Conservation (phyloP, 108 stramenopile species). For the Fistulifera pelliculosa region DNA sequence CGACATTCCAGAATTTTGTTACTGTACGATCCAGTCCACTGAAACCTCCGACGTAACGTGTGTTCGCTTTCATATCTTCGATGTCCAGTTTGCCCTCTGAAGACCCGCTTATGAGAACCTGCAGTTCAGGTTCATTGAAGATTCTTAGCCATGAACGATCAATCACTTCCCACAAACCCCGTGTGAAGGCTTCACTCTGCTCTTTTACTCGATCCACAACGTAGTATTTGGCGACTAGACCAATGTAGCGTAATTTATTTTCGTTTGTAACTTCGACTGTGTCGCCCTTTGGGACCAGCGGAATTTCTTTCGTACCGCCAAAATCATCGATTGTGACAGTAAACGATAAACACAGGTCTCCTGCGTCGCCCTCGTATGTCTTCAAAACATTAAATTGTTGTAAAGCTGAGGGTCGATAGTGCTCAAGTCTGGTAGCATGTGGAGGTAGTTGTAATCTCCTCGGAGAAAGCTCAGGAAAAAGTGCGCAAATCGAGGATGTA, state of each 20-base stretch:
- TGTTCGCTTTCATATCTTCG: slow-evolving; percentile 82
- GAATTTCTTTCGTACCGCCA: slow-evolving; percentile 69
- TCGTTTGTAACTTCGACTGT: slow-evolving; percentile 75
- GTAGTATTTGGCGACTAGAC: slow-evolving; percentile 91
- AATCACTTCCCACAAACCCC: slow-evolving; percentile 93
- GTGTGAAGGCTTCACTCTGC: slow-evolving; percentile 88
- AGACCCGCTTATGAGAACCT: slow-evolving; percentile 86
- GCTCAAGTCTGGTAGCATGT: slow-evolving; percentile 75
- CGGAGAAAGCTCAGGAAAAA: slow-evolving; percentile 92
- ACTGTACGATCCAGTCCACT: slow-evolving; percentile 71
- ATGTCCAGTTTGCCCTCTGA: slow-evolving; percentile 83
- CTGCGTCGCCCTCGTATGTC: slow-evolving; percentile 87
- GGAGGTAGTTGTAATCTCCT: slow-evolving; percentile 85
- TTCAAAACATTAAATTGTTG: slow-evolving; percentile 94
- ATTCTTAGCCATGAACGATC: slow-evolving; percentile 80
- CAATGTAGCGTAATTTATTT: slow-evolving; percentile 73
- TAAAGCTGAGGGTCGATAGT: slow-evolving; percentile 89
- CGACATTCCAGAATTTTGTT: slow-evolving; percentile 85
- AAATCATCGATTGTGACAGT: slow-evolving; percentile 86
- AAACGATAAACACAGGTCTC: slow-evolving; percentile 89
- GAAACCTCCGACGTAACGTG: slow-evolving; percentile 88
- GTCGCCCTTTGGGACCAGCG: slow-evolving; percentile 81
- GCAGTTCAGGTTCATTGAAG: slow-evolving; percentile 95
- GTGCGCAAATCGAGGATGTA: slow-evolving; percentile 94
- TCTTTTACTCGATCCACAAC: slow-evolving; percentile 83